phyloP scores from a whole-genome alignment of 441 rosid genomes.

The Manihot esculenta region DNA sequence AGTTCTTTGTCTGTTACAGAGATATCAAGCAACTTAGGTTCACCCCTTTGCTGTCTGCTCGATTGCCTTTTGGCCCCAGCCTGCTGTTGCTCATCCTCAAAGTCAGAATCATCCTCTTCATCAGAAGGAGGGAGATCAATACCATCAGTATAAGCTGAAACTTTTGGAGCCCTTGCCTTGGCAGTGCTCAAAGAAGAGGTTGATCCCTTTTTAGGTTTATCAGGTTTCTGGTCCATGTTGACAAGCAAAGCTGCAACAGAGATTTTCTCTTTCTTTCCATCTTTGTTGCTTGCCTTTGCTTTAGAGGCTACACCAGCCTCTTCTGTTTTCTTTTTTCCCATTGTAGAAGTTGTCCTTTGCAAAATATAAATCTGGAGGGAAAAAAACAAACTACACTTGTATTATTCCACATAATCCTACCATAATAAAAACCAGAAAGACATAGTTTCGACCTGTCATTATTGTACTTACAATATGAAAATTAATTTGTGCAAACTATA shows the following conservation, averaged over 20 bases:
- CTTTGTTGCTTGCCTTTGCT: slow-evolving; percentile 40
- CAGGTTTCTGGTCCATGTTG: slow-evolving; percentile 71
- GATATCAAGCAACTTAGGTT: slow-evolving; percentile 49
- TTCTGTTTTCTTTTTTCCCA: slow-evolving; percentile 81
- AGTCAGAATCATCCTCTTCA: slow-evolving; percentile 37
- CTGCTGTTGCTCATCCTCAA: slow-evolving; percentile 41
- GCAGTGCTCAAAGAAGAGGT: slow-evolving; percentile 10
- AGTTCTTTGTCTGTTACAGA: slow-evolving; percentile 63
- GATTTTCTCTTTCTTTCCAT: slow-evolving; percentile 57
- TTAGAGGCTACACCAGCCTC: slow-evolving; percentile 12
- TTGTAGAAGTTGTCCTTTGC: slow-evolving; percentile 26
- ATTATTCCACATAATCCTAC: not conserved
- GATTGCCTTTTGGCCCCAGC: slow-evolving; percentile 26
- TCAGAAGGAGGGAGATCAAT: slow-evolving; percentile 85
- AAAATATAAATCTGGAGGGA: slow-evolving; percentile 2
- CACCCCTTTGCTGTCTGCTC: slow-evolving; percentile 32
- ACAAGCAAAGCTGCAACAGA: slow-evolving; percentile 85
- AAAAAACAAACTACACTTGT: not conserved
- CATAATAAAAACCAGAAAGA: not conserved
- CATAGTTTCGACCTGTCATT: no score
- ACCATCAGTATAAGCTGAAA: slow-evolving; percentile 57
- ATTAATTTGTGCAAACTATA: no score
- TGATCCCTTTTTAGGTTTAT: slow-evolving; percentile 58
- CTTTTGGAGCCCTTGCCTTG: slow-evolving; percentile 32
- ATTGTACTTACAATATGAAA: no score